phyloP scores from a whole-genome alignment of 192 early-diverging fungal genomes.

The Podila clonocystis region DNA sequence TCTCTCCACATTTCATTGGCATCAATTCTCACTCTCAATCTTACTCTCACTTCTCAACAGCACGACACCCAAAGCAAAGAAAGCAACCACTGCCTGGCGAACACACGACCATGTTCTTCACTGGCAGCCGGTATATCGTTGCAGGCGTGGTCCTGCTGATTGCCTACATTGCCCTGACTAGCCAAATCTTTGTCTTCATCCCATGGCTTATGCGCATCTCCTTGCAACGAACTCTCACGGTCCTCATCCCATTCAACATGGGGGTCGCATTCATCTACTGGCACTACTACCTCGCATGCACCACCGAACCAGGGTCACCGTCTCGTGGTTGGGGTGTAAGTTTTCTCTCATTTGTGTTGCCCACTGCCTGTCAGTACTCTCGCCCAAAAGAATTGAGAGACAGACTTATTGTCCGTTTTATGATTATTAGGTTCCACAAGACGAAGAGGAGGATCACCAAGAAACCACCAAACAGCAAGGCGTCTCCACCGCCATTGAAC shows the following conservation, averaged over 20 bases:
- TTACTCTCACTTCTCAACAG: too few relatives aligned
- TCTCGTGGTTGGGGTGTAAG: constrained; percentile 64
- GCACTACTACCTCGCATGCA: constrained; percentile 87
- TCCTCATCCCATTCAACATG: constrained; percentile 82
- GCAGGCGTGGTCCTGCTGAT: constrained; percentile 67
- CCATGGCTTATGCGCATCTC: constrained; percentile 48
- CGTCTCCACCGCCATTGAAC: too few relatives aligned
- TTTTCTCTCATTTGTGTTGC: not conserved
- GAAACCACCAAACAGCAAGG: too few relatives aligned
- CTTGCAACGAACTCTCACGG: not conserved
- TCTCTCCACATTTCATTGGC: too few relatives aligned
- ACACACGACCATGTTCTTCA: constrained; percentile 33
- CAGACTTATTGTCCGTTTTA: too few relatives aligned
- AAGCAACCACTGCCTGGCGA: too few relatives aligned
- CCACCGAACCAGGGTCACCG: constrained; percentile 83
- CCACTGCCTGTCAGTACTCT: not conserved
- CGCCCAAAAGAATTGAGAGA: too few relatives aligned
- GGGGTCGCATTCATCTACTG: constrained; percentile 79
- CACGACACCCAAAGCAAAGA: too few relatives aligned
- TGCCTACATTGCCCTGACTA: constrained; percentile 66
- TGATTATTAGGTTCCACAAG: too few relatives aligned
- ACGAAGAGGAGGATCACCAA: too few relatives aligned
- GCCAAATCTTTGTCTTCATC: constrained; percentile 69
- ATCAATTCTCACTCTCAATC: too few relatives aligned
- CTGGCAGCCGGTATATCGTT: constrained; percentile 56